A percentile compares a stretch with the other conserved stretches of the same genome.
Evolutionary conservation across 805 yeast species (phyloP).

Genomic region (Yamadazyma philogaea): DNA sequence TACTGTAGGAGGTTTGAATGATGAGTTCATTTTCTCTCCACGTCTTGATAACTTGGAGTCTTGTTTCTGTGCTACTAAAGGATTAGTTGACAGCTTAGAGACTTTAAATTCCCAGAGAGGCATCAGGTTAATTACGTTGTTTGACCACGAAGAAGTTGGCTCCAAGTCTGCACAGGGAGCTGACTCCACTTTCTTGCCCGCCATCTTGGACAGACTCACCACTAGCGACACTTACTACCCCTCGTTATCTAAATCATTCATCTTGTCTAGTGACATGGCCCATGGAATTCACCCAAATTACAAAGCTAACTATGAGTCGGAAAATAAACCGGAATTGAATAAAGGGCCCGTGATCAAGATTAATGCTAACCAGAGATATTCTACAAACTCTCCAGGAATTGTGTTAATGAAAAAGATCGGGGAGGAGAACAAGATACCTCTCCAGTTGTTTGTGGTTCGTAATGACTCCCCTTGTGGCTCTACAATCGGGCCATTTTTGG

Average conservation of each 20-base stretch:
- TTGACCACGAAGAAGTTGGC: conserved; percentile 97
- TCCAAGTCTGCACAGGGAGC: conserved; percentile 96
- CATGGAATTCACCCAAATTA: conserved; percentile 97
- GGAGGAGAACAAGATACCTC: conserved; percentile 63
- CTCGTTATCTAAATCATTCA: conserved; percentile 68
- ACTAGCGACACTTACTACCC: conserved; percentile 28
- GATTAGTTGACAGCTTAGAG: conserved; percentile 54
- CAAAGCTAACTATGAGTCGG: conserved; percentile 65
- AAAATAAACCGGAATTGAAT: conserved; percentile 79
- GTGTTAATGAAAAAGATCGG: conserved; percentile 75
- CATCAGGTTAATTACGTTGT: conserved; percentile 72
- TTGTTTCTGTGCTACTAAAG: conserved; percentile 76
- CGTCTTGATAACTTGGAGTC: conserved; percentile 89
- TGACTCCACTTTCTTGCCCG: conserved; percentile 84
- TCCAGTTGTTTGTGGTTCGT: conserved; percentile 89
- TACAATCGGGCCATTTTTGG: conserved; percentile 91
- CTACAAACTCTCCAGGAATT: conserved; percentile 89
- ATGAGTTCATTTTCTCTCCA: conserved; percentile 89
- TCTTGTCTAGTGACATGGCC: conserved; percentile 92
- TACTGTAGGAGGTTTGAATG: conserved; percentile 79
- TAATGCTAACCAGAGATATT: conserved; percentile 93
- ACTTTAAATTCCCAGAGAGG: conserved; percentile 48
- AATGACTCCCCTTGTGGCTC: conserved; percentile 95
- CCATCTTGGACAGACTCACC: conserved; percentile 68
- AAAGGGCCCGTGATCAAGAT: conserved; percentile 90